Evolutionary conservation across 495 filamentous ascomycete species (phyloP).

Genomic region (Hamigera avellanea): DNA sequence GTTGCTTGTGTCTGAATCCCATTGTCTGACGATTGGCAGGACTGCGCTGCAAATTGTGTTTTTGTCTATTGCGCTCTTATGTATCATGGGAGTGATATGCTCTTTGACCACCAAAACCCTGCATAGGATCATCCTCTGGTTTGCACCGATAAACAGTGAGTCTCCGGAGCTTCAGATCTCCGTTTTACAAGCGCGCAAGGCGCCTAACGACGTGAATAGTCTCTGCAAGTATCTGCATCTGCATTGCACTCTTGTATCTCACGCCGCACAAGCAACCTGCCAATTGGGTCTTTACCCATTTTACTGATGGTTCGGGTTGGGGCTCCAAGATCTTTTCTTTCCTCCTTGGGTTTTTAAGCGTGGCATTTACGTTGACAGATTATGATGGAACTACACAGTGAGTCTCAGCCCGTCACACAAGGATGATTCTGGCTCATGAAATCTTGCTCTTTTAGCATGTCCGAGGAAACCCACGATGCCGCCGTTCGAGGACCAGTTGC

Average conservation of each 20-base stretch:
- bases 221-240: conserved; percentile 46
- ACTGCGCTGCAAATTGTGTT: conserved; percentile 52
- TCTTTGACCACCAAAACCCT: conserved; percentile 54
- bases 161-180: not conserved
- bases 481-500: conserved; percentile 54
- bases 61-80: conserved; percentile 45
- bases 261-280: conserved; percentile 55
- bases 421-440: not conserved
- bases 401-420: too few relatives aligned
- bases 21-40: conserved; percentile 21
- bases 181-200: too few relatives aligned
- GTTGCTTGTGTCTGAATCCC: not conserved
- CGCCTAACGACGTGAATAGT: conserved; percentile 19
- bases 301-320: conserved; percentile 59
- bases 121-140: conserved; percentile 56
- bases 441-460: conserved; percentile 38
- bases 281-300: conserved; percentile 54
- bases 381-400: conserved; percentile 66
- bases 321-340: conserved; percentile 53
- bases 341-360: conserved; percentile 56
- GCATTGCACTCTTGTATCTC: conserved; percentile 46
- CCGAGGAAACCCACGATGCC: conserved; percentile 62
- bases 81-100: conserved; percentile 49
- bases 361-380: conserved; percentile 69
- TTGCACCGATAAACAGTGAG: conserved; percentile 61